Percentiles rank a stretch among this genome's conserved stretches.
phyloP scores from a whole-genome alignment of 768 basidiomycete genomes.

The Dentipellis sp. region DNA sequence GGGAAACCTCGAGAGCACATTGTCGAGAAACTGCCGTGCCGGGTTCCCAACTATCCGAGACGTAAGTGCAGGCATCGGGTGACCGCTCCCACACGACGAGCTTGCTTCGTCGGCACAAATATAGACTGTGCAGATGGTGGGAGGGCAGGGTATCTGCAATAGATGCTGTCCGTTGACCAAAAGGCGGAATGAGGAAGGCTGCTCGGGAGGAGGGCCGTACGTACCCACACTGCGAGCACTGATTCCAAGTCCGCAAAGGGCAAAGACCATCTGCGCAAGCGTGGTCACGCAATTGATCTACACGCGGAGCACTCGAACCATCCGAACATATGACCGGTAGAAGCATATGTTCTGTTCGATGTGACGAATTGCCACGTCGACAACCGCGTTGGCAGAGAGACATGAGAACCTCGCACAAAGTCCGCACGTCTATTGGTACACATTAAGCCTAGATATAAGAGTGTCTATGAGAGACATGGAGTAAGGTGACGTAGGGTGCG shows the following conservation, averaged over 20 bases:
- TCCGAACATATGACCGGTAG: background rate
- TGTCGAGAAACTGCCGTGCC: background rate
- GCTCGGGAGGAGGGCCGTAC: background rate
- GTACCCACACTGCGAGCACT: background rate
- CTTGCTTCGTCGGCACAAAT: background rate
- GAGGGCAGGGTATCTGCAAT: too few species aligned
- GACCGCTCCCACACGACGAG: slow-evolving; percentile 7
- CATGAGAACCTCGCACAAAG: background rate
- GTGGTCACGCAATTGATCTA: background rate
- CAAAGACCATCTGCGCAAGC: background rate
- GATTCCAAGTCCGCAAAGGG: background rate
- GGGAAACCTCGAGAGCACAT: background rate
- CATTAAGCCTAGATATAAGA: background rate
- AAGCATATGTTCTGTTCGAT: background rate
- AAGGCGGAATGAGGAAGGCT: too few species aligned
- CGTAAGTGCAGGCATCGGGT: background rate
- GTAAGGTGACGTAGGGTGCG: background rate
- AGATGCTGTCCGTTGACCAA: too few species aligned
- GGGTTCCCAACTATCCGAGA: slow-evolving; percentile 1
- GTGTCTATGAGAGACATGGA: background rate
- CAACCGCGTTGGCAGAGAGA: background rate
- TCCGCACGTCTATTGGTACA: background rate
- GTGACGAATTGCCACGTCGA: background rate
- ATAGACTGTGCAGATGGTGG: background rate
- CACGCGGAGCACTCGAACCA: background rate